Evolutionary conservation across 805 yeast species (phyloP).

Genomic region (Jamesozyma lodderae): DNA sequence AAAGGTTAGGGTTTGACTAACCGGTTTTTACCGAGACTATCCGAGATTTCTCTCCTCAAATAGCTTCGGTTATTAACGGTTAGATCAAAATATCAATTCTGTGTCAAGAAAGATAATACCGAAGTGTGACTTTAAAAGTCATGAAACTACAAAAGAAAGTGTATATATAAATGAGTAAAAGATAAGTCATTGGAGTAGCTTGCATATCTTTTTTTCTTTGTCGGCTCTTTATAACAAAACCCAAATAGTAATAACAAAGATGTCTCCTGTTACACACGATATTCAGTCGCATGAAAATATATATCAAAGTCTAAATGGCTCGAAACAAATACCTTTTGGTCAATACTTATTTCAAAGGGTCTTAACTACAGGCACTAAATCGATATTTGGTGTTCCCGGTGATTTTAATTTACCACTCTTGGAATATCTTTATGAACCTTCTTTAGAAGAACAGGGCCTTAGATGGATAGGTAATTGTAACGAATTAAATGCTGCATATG

Average conservation of each 20-base stretch:
- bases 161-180: too few species aligned
- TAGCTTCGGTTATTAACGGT: too few species aligned
- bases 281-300: background rate
- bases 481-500: constrained; percentile 82
- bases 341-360: constrained; percentile 57
- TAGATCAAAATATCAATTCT: too few species aligned
- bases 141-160: too few species aligned
- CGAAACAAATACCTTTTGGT: constrained; percentile 41
- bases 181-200: too few species aligned
- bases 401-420: constrained; percentile 61
- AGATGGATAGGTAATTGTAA: constrained; percentile 81
- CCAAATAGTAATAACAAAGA: background rate
- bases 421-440: constrained; percentile 50
- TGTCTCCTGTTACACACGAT: constrained; percentile 5
- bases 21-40: too few species aligned
- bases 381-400: constrained; percentile 74
- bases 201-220: too few species aligned
- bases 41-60: too few species aligned
- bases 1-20: too few species aligned
- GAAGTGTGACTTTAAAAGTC: too few species aligned
- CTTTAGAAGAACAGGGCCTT: constrained; percentile 27
- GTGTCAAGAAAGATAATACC: too few species aligned
- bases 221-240: too few species aligned
- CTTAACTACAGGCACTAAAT: constrained; percentile 43
- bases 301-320: background rate